Evolutionary conservation across 2,329 filamentous ascomycete species (phyloP).

Genomic region (Scopulariopsis brevicaulis): DNA sequence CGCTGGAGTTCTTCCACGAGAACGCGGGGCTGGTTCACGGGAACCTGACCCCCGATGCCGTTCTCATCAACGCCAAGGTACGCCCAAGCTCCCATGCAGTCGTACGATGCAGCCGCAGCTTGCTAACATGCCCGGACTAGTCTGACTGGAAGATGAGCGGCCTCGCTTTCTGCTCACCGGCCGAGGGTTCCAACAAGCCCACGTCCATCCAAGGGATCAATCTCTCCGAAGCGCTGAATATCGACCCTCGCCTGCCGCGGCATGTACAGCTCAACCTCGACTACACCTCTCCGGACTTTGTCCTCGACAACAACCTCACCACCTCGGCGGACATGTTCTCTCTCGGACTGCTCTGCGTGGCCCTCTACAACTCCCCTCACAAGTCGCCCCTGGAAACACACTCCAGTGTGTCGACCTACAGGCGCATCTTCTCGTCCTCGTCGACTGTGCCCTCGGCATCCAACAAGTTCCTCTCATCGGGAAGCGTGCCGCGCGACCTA

Average conservation of each 20-base stretch:
- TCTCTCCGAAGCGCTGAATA: constrained; percentile 72
- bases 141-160: constrained; percentile 98
- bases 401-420: constrained; percentile 73
- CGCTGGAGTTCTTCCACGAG: constrained; percentile 89
- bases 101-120: not conserved
- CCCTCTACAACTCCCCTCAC: constrained; percentile 93
- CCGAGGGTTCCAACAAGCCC: constrained; percentile 61
- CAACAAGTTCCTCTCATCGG: constrained; percentile 78
- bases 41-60: constrained; percentile 86
- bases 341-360: constrained; percentile 74
- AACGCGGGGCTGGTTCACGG: constrained; percentile 89
- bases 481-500: constrained; percentile 70
- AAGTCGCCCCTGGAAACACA: constrained; percentile 74
- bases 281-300: constrained; percentile 89
- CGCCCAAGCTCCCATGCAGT: not conserved
- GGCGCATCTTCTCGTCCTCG: constrained; percentile 67
- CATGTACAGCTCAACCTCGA: constrained; percentile 84
- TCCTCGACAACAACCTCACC: constrained; percentile 81
- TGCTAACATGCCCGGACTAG: constrained; percentile 24
- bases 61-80: constrained; percentile 88
- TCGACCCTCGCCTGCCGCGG: constrained; percentile 72
- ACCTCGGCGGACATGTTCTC: constrained; percentile 87
- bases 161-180: constrained; percentile 77
- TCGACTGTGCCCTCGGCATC: constrained; percentile 65
- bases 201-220: constrained; percentile 71